phyloP scores from a whole-genome alignment of 257 asterid species.

The Solanum peruvianum region DNA sequence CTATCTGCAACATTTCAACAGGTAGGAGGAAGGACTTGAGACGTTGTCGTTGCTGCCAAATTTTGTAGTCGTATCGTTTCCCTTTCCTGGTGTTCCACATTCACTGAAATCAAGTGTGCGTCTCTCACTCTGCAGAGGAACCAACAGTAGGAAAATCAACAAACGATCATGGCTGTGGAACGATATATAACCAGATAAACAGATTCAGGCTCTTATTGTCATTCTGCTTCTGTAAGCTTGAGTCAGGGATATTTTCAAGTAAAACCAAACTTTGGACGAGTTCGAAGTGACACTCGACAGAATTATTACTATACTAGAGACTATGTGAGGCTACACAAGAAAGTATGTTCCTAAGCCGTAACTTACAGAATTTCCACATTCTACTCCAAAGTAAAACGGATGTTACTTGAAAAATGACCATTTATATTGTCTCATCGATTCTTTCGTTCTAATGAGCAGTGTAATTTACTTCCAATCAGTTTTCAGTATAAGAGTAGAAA shows the following conservation, averaged over 20 bases:
- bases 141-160: not conserved
- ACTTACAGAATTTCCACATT: not conserved
- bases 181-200: not conserved
- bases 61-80: constrained; percentile 23
- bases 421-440: not conserved
- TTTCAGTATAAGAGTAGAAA: not conserved
- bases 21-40: constrained; percentile 61
- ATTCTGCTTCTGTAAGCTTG: not conserved
- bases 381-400: not conserved
- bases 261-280: not conserved
- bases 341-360: not conserved
- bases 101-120: constrained; percentile 80
- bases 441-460: not conserved
- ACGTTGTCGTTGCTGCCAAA: constrained; percentile 13
- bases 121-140: constrained; percentile 52
- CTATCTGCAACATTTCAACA: constrained; percentile 67
- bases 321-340: not conserved
- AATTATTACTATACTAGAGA: not conserved
- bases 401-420: not conserved
- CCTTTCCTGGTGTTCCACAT: constrained; percentile 64
- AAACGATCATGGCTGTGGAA: not conserved
- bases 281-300: not conserved
- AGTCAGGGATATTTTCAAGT: not conserved
- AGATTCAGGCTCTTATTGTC: not conserved
- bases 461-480: not conserved